Base-by-base conservation (phyloP, 2,329 filamentous ascomycete species). In the Cladophialophora chaetospira region DNA sequence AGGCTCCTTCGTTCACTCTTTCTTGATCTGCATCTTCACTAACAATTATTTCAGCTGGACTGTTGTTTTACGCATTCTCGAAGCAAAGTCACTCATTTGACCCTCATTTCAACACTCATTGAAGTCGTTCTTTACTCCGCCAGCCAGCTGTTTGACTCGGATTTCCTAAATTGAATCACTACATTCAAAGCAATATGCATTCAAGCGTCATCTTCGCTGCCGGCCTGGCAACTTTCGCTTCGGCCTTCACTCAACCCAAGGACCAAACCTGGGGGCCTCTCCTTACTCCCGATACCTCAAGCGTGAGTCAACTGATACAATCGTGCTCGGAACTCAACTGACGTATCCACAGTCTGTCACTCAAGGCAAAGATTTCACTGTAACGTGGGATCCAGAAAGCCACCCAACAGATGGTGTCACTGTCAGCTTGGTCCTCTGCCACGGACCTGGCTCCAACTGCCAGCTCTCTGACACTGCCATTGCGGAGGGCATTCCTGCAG, bases 171-270 rank as follows among this genome's bases (percentile, higher is more conserved):
- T 21, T 26, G 3, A 15, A 5, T 5, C 5, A 38, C 10, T n/a
- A 44, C 19, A 44, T 25, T 25, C 42, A 15, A 15, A 42, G 17
- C 28, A 55, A 60, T 4, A 62, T 62, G 60, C 54, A 49, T 46
- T 60, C 60, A 11, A 4, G 55, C 28, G 8, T 57, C 26, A 81
- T 79, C 64, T 80, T 78, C 19, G 84, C 83, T n/a, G 83, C 84
- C n/a, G 84, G 84, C 21, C 85, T 87, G 65, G 84, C 84, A 31
- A 83, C 84, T 10, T 75, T 86, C 0, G 82, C 97, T 17, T 84
- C 91, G 57, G 92, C 75, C 15, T 66, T 54, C 48, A 66, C 64
- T 42, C 47, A 59, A 35, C 64, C 64, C 4, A 43, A 23, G 5
- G 49, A 47, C 15, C 33, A 36, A 4, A 62, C 63, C 13, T 66